Conservation (phyloP, 2,329 filamentous ascomycete genomes). For the Elsinoe fawcettii region DNA sequence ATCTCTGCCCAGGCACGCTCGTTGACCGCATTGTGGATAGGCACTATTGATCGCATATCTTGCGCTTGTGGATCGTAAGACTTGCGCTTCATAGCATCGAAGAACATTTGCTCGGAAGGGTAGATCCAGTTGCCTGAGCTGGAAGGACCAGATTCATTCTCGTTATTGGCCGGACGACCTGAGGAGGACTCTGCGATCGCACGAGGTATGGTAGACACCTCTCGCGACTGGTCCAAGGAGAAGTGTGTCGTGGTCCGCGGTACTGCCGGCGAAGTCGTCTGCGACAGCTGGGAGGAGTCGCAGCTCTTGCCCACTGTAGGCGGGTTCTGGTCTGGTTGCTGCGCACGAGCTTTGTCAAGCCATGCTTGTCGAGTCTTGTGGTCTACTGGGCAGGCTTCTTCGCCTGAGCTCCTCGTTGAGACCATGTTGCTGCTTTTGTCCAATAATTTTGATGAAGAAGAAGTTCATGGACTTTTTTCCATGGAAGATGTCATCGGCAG, state of each 20-base stretch:
- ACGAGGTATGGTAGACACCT: conserved; percentile 66
- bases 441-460: not conserved
- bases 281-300: conserved; percentile 28
- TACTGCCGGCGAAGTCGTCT: conserved; percentile 20
- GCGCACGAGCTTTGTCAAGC: conserved; percentile 52
- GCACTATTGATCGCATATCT: conserved; percentile 88
- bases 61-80: conserved; percentile 60
- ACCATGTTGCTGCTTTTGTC: not conserved
- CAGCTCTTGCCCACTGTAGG: conserved; percentile 26
- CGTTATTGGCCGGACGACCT: conserved; percentile 57
- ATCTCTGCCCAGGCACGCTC: conserved; percentile 94
- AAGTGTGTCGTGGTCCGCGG: conserved; percentile 27
- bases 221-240: conserved; percentile 58
- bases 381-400: conserved; percentile 68
- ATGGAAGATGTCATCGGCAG: conserved; percentile 11
- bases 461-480: not conserved
- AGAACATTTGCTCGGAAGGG: conserved; percentile 94
- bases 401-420: not conserved
- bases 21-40: conserved; percentile 97
- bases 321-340: conserved; percentile 22
- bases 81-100: conserved; percentile 92
- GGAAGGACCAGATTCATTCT: conserved; percentile 64
- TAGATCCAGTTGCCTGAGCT: conserved; percentile 89
- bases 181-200: conserved; percentile 25
- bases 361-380: conserved; percentile 81